Evolutionary conservation across 1,284 basidiomycete genomes (phyloP).

Genomic region (Porogramme epimiltina): DNA sequence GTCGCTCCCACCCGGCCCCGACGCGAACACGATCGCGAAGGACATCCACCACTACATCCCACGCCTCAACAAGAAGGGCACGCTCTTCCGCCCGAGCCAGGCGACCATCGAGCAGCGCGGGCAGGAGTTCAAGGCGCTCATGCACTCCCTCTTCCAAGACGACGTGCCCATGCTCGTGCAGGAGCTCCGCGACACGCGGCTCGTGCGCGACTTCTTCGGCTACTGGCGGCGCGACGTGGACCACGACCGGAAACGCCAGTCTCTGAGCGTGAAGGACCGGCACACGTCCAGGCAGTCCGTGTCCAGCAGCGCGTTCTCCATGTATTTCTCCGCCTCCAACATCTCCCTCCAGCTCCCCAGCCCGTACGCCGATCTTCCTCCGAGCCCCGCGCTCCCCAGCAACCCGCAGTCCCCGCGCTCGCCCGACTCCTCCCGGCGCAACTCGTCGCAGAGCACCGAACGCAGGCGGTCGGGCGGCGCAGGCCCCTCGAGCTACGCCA

Average conservation of each 20-base stretch:
- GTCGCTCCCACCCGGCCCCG: constrained; percentile 80
- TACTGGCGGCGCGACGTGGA: constrained; percentile 75
- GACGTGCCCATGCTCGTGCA: constrained; percentile 64
- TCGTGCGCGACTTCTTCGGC: constrained; percentile 75
- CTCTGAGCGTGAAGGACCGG: constrained; percentile 9
- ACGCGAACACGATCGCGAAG: constrained; percentile 66
- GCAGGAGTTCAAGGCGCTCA: constrained; percentile 56
- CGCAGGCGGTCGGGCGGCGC: constrained; percentile 11
- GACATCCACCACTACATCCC: constrained; percentile 69
- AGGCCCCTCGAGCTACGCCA: constrained; percentile 11
- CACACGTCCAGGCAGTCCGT: constrained; percentile 29
- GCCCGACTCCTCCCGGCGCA: constrained; percentile 7
- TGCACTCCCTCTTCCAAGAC: constrained; percentile 57
- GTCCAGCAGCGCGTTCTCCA: constrained; percentile 49
- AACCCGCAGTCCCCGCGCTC: constrained; percentile 1
- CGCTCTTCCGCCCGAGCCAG: constrained; percentile 68
- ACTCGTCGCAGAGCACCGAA: constrained; percentile 10
- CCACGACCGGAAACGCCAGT: constrained; percentile 42
- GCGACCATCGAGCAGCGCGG: constrained; percentile 66
- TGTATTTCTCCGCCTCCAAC: constrained; percentile 53
- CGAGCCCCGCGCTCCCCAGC: constrained; percentile 21
- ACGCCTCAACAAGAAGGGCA: constrained; percentile 67
- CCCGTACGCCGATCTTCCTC: constrained; percentile 38
- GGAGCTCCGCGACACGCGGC: constrained; percentile 60
- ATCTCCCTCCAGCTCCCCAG: constrained; percentile 37